These are phyloP conservation scores for Hyaloscypha variabilis DNA, from an alignment of 495 filamentous ascomycete genomes.

Conservation along the genomic window DNA sequence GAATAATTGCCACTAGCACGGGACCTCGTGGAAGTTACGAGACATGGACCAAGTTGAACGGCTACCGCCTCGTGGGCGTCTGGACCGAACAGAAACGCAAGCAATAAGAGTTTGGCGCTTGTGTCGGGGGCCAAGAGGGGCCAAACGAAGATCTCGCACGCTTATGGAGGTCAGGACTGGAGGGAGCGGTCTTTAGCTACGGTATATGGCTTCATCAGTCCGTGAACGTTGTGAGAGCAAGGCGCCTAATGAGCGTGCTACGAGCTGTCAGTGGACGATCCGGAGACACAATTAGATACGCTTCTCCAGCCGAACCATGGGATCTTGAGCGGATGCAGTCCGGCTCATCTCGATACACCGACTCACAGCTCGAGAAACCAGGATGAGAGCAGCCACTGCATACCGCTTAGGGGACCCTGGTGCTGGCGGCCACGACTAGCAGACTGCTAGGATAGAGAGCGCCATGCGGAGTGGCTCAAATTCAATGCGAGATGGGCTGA, in stretches of 20 bases:
- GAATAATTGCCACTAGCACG: slow-evolving; percentile 30
- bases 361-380: slow-evolving; percentile 25
- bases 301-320: slow-evolving; percentile 31
- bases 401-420: slow-evolving; percentile 23
- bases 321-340: slow-evolving; percentile 29
- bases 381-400: slow-evolving; percentile 28
- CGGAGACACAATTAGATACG: slow-evolving; percentile 30
- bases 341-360: slow-evolving; percentile 31
- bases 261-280: slow-evolving; percentile 34
- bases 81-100: slow-evolving; percentile 23
- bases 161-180: slow-evolving; percentile 17
- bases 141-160: slow-evolving; percentile 30
- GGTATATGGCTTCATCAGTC: slow-evolving; percentile 30
- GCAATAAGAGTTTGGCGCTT: slow-evolving; percentile 30
- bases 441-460: slow-evolving; percentile 1
- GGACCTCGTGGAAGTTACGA: slow-evolving; percentile 30
- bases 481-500: slow-evolving; percentile 21
- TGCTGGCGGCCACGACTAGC: background rate
- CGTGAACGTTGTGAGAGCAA: slow-evolving; percentile 30
- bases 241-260: slow-evolving; percentile 33
- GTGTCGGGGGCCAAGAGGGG: slow-evolving; percentile 27
- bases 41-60: slow-evolving; percentile 21
- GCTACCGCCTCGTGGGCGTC: slow-evolving; percentile 30
- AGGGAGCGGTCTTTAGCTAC: slow-evolving; percentile 20
- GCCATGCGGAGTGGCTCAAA: slow-evolving; percentile 17